Evolutionary conservation across 345 rosid species (phyloP), one percentile per base, ranked within the genome.

Genomic region (Brassica napus): DNA sequence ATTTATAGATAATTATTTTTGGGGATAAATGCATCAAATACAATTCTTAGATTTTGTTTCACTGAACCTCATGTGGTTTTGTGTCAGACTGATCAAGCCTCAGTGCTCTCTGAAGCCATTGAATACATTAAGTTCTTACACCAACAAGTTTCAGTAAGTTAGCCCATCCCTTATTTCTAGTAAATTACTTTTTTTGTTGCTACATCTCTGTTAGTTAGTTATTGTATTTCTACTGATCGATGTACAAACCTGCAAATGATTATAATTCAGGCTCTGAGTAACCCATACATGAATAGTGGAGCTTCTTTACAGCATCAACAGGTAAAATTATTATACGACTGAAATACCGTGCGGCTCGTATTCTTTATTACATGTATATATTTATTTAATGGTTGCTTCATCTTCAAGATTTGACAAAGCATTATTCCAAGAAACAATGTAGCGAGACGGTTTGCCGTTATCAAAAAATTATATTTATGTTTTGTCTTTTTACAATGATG

Each of bases 51-150:
- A 80, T 75, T 80, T 81, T 44, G 35, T 55, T 65, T 81, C 74
- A 68, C 74, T 83, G 71, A 83, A 68, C 75, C 78, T 83, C 80
- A 83, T 81, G 73, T 83, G 80, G 65, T 72, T 52, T 78, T 68
- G 73, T 83, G 82, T 69, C 89, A 95, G 99, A 95, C 99, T 76
- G 99, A 95, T 85, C 91, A 98, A 66, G 99, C 99, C 71, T 95
- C 99, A 12, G 99, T 95, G 88, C 99, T 95, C 32, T 88, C 98
- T 72, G 99, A 95, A 85, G 98, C 93, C 44, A 90, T 93, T 77
- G 98, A 90, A 78, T 91, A 93, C 90, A 93, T 95, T 86, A 93
- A 93, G 81, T 95, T 93, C 88, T 89, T 91, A 81, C 99, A 95
- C 84, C 92, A 88, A 30, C 98, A 95, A 88, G 88, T 95, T 75